Evolutionary conservation across 1,139 yeast species (phyloP), one percentile per base, ranked within the genome.

Genomic region (Saccharomyces hybrid): DNA sequence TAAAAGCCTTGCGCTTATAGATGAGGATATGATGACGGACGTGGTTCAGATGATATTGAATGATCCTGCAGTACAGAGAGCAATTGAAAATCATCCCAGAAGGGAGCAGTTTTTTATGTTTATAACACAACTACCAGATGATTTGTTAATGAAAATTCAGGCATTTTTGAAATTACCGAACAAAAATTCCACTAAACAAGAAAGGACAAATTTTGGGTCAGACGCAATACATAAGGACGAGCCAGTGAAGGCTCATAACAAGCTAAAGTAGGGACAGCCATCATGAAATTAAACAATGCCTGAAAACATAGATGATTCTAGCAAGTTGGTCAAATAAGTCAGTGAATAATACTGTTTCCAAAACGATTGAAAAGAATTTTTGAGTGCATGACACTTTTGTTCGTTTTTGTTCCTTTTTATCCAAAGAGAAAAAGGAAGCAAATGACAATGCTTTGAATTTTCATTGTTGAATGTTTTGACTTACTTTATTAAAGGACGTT

Each of bases 321-420:
- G 11, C n/a, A 8, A 27, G 8, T 20, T 20, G 23, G 9, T 7
- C 20, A 85, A 83, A 47, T 56, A 57, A 55, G 41, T 53, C 13
- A 53, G 55, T 6, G 56, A 56, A 29, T 16, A 9, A 38, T 67
- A 4, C 59, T 64, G 5, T 55, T 77, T 90, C 56, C 83, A 79
- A 57, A 97, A 91, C 71, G 98, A 91, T 66, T 95, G 89, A 67
- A 78, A 91, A 63, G 4, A 9, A 29, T 9, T 5, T 5, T 9
- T 29, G 11, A 11, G 2, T 29, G 31, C 9, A 29, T 29, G 13
- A 5, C 31, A 29, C 31, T 29, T 13, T 29, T 13, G 11, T 29
- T 4, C 31, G 31, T 29, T 3, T 5, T 29, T 29, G 13, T 8
- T 29, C 3, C 31, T 4, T 3, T 3, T 2, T 29, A 5, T 29